Base-by-base conservation (phyloP, 805 yeast genomes). In the Dipodascus geniculatus region DNA sequence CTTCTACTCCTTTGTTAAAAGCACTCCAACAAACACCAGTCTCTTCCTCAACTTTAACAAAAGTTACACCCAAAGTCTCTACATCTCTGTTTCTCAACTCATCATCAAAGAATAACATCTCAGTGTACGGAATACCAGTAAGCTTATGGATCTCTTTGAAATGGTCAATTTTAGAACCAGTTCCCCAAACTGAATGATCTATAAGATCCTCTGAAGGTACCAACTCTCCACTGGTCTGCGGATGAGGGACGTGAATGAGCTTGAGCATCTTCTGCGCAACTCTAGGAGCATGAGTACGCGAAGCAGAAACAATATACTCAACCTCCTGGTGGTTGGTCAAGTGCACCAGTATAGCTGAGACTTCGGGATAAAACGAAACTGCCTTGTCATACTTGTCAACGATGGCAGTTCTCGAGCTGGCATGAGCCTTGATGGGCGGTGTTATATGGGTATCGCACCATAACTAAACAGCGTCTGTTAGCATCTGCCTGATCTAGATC, bases 401-500 rank as follows among this genome's bases (percentile, higher is more conserved):
- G 1, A 82, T 71, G 2, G 66, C 61, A 16, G 66, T 61, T 11
- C 68, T 68, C 16, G 68, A 61, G 19, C 56, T 54, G n/a, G 71
- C 57, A n/a, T n/a, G 19, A 1, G 66, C 61, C 53, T 70, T 71
- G 22, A 82, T 55, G 0, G 90, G 90, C 4, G 78, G 69, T 1
- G 72, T 65, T 20, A 85, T 73, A 61, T 85, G 90, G 0, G 87
- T 83, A 60, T 85, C 90, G 65, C 90, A 84, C 90, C 90, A 85
- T 57, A 83, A 80, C 51, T 69, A 48, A n/a, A n/a, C 2, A 11
- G 20, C 4, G 44, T 2, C 19, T 19, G 24, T 2, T 20, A 2
- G 22, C 11, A 19, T 28, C 11, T 28, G 33, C 6, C 11, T 28
- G 33, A 28, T 28, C 11, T 28, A 28, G 33, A 28, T 6, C 33